Evolutionary conservation across 2,329 filamentous ascomycete genomes (phyloP).

Genomic region (Curvularia eragrostidis): DNA sequence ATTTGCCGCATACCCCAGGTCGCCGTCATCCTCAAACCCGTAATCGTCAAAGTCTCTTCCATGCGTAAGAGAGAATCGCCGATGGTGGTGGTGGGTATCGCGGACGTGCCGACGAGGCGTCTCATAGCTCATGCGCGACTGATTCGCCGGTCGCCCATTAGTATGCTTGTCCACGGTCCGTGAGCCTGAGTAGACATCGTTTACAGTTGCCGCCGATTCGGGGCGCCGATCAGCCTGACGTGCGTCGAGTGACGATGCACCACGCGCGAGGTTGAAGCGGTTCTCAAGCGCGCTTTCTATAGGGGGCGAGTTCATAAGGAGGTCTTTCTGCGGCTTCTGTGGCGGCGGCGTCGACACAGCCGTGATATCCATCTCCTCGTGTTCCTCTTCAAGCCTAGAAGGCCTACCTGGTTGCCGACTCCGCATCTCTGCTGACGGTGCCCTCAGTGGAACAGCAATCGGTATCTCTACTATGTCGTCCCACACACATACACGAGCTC

Average conservation of each 20-base stretch:
- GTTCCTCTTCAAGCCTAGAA: constrained; percentile 51
- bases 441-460: constrained; percentile 87
- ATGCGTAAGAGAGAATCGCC: constrained; percentile 55
- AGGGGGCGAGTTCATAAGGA: constrained; percentile 70
- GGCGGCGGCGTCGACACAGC: constrained; percentile 65
- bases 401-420: constrained; percentile 59
- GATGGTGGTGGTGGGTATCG: constrained; percentile 47
- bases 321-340: constrained; percentile 64
- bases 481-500: constrained; percentile 94
- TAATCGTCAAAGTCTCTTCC: constrained; percentile 60
- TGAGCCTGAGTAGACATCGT: constrained; percentile 41
- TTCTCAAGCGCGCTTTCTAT: constrained; percentile 49
- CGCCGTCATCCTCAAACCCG: constrained; percentile 75
- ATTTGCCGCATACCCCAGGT: constrained; percentile 91
- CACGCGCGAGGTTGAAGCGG: constrained; percentile 57
- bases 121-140: constrained; percentile 53
- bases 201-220: constrained; percentile 45
- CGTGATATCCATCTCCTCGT: constrained; percentile 93
- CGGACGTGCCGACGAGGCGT: constrained; percentile 41
- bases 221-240: constrained; percentile 32
- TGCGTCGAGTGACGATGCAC: constrained; percentile 54
- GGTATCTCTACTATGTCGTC: constrained; percentile 97
- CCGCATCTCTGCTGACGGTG: constrained; percentile 83
- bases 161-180: constrained; percentile 17
- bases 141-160: constrained; percentile 37